A percentile compares a stretch with the other conserved stretches of the same genome.
These are phyloP conservation scores for Tetracladium marchalianum DNA, from an alignment of 495 filamentous ascomycete genomes.

Conservation along the genomic window DNA sequence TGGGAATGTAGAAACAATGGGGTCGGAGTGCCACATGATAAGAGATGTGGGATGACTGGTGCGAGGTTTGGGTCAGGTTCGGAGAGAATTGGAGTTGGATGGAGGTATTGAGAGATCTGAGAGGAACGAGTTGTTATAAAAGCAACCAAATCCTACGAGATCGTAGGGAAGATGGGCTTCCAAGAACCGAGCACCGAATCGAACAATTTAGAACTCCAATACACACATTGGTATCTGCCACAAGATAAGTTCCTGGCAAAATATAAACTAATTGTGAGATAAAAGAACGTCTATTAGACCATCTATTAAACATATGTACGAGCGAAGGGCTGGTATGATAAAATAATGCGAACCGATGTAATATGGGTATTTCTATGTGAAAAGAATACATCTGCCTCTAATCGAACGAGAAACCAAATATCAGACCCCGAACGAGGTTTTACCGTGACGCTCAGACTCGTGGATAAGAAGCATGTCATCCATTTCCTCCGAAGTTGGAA, in stretches of 20 bases:
- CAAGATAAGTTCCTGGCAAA: too few species aligned
- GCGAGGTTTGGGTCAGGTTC: constrained; percentile 14
- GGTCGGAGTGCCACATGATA: background rate
- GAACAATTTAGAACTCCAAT: too few species aligned
- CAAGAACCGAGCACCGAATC: too few species aligned
- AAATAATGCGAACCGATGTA: background rate
- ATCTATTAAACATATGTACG: background rate
- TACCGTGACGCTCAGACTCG: background rate
- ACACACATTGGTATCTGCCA: too few species aligned
- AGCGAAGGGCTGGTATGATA: background rate
- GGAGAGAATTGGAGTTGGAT: constrained; percentile 19
- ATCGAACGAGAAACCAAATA: background rate
- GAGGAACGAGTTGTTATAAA: background rate
- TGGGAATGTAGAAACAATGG: constrained; percentile 20
- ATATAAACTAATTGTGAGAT: too few species aligned
- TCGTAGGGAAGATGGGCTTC: too few species aligned
- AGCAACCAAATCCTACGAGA: background rate
- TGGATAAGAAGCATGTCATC: background rate
- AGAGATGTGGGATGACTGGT: constrained; percentile 10
- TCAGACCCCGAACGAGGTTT: background rate
- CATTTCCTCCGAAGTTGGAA: constrained; percentile 15
- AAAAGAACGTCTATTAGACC: background rate
- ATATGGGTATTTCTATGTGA: background rate
- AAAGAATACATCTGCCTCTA: background rate
- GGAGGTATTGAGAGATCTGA: constrained; percentile 9